A percentile compares a stretch with the other conserved stretches of the same genome.
Evolutionary conservation across 1,284 basidiomycete genomes (phyloP).

Genomic region (Lignosus rhinocerotis): DNA sequence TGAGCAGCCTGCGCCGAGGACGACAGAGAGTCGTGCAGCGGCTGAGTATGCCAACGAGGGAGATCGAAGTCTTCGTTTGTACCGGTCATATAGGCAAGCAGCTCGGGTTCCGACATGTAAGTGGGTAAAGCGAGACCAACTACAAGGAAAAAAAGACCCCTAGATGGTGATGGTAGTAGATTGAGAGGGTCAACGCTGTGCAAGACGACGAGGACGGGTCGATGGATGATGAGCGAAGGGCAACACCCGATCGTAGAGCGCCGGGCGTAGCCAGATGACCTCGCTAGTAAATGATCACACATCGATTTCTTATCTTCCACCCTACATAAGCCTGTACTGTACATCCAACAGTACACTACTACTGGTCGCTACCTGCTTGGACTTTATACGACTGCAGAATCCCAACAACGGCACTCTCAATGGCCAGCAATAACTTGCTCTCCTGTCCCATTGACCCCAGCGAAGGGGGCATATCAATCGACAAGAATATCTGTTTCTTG

Average conservation of each 20-base stretch:
- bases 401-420: constrained; percentile 58
- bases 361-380: not conserved
- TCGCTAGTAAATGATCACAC: not conserved
- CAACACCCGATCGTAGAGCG: constrained; percentile 32
- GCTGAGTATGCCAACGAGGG: constrained; percentile 76
- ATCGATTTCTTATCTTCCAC: constrained; percentile 20
- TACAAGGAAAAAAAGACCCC: constrained; percentile 10
- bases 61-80: constrained; percentile 70
- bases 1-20: constrained; percentile 63
- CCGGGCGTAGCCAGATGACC: constrained; percentile 27
- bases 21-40: constrained; percentile 57
- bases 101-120: constrained; percentile 53
- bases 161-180: constrained; percentile 17
- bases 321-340: not conserved
- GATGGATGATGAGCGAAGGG: constrained; percentile 27
- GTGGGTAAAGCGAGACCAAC: constrained; percentile 5
- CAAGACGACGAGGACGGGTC: constrained; percentile 26
- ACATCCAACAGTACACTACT: constrained; percentile 8
- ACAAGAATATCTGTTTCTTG: constrained; percentile 68
- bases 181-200: constrained; percentile 17
- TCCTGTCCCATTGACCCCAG: constrained; percentile 47
- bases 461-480: constrained; percentile 58
- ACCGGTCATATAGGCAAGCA: constrained; percentile 51
- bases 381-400: constrained; percentile 43
- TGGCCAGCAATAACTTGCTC: constrained; percentile 47